Conservation (phyloP, 2,329 filamentous ascomycete genomes). For the Paecilomyces variotii region DNA sequence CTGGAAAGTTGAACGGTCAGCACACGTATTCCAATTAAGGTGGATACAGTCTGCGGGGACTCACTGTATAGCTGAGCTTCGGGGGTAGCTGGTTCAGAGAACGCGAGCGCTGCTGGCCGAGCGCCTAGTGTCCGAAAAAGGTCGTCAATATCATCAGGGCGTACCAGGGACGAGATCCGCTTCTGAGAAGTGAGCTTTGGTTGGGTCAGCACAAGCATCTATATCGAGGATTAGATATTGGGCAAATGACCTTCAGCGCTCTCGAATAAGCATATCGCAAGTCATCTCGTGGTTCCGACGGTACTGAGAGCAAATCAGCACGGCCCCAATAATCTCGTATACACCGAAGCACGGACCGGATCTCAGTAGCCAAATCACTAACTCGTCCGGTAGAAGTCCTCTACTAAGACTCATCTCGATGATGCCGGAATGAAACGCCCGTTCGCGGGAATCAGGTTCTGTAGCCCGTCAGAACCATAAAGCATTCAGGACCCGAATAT, state of each 20-base stretch:
- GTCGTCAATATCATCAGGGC: conserved; percentile 31
- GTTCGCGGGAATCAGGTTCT: conserved; percentile 45
- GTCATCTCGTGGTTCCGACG: conserved; percentile 46
- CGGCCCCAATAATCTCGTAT: not conserved
- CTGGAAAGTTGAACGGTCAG: conserved; percentile 4
- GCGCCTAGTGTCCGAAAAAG: conserved; percentile 56
- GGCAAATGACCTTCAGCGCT: conserved; percentile 41
- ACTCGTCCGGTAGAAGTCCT: conserved; percentile 50
- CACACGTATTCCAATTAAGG: not conserved
- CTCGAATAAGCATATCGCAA: conserved; percentile 55
- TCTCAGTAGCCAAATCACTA: conserved; percentile 56
- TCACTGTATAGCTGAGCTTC: conserved; percentile 5
- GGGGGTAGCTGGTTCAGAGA: conserved; percentile 20
- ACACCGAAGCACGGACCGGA: conserved; percentile 18
- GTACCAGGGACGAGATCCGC: conserved; percentile 30
- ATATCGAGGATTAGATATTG: conserved; percentile 2
- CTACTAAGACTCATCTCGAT: conserved; percentile 47
- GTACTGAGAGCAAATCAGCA: conserved; percentile 30
- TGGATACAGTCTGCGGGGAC: not conserved
- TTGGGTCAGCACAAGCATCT: not conserved
- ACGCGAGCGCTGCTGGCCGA: conserved; percentile 35
- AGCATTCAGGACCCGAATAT: not conserved
- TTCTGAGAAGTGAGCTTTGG: conserved; percentile 18
- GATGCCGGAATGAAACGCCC: conserved; percentile 56
- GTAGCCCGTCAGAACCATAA: conserved; percentile 12